These are phyloP conservation scores for Boletus rubroflammeus DNA, from an alignment of 768 basidiomycete species.

Conservation along the genomic window DNA sequence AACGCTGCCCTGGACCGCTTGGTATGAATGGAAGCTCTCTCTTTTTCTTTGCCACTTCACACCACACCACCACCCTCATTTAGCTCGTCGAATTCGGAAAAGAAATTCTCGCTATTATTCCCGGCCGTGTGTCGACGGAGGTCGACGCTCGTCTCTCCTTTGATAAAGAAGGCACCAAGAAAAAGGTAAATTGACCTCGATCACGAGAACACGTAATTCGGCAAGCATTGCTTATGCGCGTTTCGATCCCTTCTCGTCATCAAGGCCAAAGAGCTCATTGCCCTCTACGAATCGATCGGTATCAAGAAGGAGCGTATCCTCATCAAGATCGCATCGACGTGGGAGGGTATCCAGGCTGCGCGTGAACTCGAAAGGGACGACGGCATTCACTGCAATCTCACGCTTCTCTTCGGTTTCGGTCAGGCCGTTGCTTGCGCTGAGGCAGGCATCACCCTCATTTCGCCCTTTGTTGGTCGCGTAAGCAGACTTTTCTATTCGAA, in stretches of 20 bases:
- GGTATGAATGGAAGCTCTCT: constrained; percentile 44
- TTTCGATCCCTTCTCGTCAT: constrained; percentile 9
- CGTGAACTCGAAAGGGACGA: constrained; percentile 91
- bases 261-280: constrained; percentile 82
- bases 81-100: constrained; percentile 97
- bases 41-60: constrained; percentile 7
- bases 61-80: constrained; percentile 14
- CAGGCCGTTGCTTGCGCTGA: constrained; percentile 99
- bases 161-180: constrained; percentile 89
- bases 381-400: constrained; percentile 97
- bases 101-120: constrained; percentile 92
- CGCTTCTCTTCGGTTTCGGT: constrained; percentile 96
- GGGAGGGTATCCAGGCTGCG: constrained; percentile 99
- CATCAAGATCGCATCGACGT: constrained; percentile 99
- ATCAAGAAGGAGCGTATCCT: constrained; percentile 91
- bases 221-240: constrained; percentile 5
- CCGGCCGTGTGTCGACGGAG: constrained; percentile 98
- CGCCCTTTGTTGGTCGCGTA: constrained; percentile 97
- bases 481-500: constrained; percentile 30
- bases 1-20: constrained; percentile 85
- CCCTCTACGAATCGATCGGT: constrained; percentile 91
- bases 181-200: constrained; percentile 52
- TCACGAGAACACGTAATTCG: constrained; percentile 22
- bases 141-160: constrained; percentile 98
- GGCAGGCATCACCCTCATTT: constrained; percentile 97